Conservation (phyloP, 306 rosid species). For the Fragaria nilgerrensis region DNA sequence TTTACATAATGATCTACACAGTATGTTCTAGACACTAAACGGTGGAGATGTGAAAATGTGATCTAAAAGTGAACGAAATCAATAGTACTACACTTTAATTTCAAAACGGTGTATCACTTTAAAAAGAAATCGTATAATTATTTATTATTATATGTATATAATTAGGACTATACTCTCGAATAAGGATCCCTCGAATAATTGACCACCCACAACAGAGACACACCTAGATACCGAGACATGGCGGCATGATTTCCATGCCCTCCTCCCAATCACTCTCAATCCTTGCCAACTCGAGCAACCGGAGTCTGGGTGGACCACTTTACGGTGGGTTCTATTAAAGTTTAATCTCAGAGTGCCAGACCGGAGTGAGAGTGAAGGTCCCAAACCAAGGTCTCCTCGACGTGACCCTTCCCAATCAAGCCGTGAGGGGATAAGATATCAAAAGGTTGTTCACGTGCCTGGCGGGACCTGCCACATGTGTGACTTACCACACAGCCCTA, state of each 20-base stretch:
- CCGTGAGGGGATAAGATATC: conserved; percentile 48
- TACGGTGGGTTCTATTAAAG: neutral
- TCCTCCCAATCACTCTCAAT: neutral
- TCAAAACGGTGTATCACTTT: no score
- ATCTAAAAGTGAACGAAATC: no score
- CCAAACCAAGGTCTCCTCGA: neutral
- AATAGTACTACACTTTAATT: no score
- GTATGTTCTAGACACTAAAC: no score
- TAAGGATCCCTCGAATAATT: no score
- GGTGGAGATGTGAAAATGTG: no score
- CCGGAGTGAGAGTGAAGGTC: neutral
- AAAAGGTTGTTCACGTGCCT: conserved; percentile 43
- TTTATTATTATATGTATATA: no score
- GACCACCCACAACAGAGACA: no score
- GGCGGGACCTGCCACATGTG: conserved; percentile 35
- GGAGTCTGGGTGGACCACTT: neutral
- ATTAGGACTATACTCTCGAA: no score
- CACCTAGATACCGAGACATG: neutral
- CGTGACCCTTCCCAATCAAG: conserved; percentile 27
- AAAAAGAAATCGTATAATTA: no score
- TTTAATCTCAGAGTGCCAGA: neutral
- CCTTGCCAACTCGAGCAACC: neutral
- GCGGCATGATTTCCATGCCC: conserved; percentile 4
- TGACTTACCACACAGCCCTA: neutral
- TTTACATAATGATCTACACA: no score